Evolutionary conservation across 2,329 filamentous ascomycete genomes (phyloP), one percentile per base, ranked within the genome.

Genomic region (Calonectria naviculata): DNA sequence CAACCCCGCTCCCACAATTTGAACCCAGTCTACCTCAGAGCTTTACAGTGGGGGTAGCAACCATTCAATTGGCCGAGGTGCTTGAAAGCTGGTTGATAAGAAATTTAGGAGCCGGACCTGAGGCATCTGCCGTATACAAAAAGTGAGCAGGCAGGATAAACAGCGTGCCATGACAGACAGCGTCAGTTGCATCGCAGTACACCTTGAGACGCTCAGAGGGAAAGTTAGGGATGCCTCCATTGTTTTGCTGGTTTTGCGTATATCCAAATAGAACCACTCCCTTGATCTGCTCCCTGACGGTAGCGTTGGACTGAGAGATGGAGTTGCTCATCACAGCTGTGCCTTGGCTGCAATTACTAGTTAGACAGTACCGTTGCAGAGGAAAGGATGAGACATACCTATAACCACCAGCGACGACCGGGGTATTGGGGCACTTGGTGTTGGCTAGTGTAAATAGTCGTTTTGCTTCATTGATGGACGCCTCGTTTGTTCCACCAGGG

Each of bases 271-370:
- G 78, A 17, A 83, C 81, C 1, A 78, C 77, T 28, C 80, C 83
- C 54, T 80, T 82, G 67, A 85, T 77, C 77, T 84, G 79, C 44
- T 81, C 71, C 31, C 79, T 76, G 65, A 84, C 73, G 17, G 71
- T 26, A 2, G 71, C 62, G 49, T 74, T 71, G 21, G 85, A 76
- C 19, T 81, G 78, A 7, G 81, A 77, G 54, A 87, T 75, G 7
- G 84, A 76, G 42, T 81, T 80, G 24, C 83, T 81, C 21, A 85
- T 82, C 58, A 88, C 82, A 2, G 86, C 86, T 6, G 84, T 82
- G 31, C 86, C 86, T 76, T 87, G 80, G 60, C 81, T 82, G 70
- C 81, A 81, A 7, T 82, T 84, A 2, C 83, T 82, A 87, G 81
- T 49, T 81, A 79, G 1, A 85, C 78, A 12, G 19, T 12, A 15